Base-by-base conservation (phyloP, 2,329 filamentous ascomycete species). In the Verticillium zaregamsianum region DNA sequence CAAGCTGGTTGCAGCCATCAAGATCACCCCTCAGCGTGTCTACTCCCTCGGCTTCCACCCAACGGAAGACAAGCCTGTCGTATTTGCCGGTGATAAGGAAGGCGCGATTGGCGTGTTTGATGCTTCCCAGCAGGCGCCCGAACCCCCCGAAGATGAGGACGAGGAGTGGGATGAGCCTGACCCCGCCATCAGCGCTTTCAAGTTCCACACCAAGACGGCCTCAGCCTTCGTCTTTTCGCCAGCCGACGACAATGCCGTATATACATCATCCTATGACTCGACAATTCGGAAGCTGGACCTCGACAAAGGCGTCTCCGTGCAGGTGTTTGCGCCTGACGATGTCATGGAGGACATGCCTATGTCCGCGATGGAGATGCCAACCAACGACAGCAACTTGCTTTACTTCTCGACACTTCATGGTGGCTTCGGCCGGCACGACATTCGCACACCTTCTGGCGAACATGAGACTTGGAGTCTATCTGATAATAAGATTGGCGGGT, bases 401-500 rank as follows among this genome's bases (percentile, higher is more conserved):
- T 90, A 93, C 70, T 98, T 97, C 75, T 94, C 93, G 0, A 97
- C 94, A 0, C 79, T 99, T 0, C 84, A 91, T 37, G 95, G 95
- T 2, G 81, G 80, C 0, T 88, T 98, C 32, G 93, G 93, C 0
- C 87, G 90, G 1, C 88, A 95, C 70, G 95, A 99, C 70, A 82
- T 90, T 60, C 87, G 94, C 8, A 82, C 84, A 0, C 77, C 81
- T 0, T 54, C 58, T 9, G 74, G 82, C 0, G 76, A 77, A 7
- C 81, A 86, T 3, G 85, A 92, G 17, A 78, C 90, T 1, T 96
- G 92, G 84, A 82, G 86, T 9, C 79, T 98, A 0, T 90, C 89
- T 0, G 93, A 96, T 59, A 93, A 96, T 74, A 99, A 99, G 71
- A 97, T 99, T 60, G 95, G 95, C 20, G 95, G 95, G 0, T 98